A percentile compares a stretch with the other conserved stretches of the same genome.
Evolutionary conservation across 495 filamentous ascomycete species (phyloP).

Genomic region (Aspergillus hancockii): DNA sequence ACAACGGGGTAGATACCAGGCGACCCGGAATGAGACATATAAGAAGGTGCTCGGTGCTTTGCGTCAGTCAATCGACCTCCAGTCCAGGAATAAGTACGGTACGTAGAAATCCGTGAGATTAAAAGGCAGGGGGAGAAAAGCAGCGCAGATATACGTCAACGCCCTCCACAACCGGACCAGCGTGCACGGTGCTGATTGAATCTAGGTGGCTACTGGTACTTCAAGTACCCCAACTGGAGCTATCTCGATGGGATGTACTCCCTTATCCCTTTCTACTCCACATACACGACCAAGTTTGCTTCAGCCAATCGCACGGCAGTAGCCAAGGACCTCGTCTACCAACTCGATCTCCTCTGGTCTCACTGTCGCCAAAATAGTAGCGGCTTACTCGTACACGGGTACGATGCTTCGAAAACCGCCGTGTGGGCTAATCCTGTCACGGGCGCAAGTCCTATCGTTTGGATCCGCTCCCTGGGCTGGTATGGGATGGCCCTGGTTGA

Average conservation of each 20-base stretch:
- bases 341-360: slow-evolving; percentile 53
- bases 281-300: slow-evolving; percentile 47
- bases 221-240: slow-evolving; percentile 56
- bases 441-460: slow-evolving; percentile 56
- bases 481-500: slow-evolving; percentile 60
- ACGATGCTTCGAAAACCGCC: slow-evolving; percentile 53
- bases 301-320: slow-evolving; percentile 34
- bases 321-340: slow-evolving; percentile 48
- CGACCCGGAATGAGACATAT: slow-evolving; percentile 35
- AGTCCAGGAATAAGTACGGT: slow-evolving; percentile 43
- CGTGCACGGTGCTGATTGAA: neutral
- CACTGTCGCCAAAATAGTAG: slow-evolving; percentile 49
- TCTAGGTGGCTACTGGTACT: slow-evolving; percentile 56
- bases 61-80: slow-evolving; percentile 45
- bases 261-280: slow-evolving; percentile 49
- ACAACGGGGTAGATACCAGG: slow-evolving; percentile 24
- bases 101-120: neutral
- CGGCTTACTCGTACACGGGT: slow-evolving; percentile 57
- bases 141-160: neutral
- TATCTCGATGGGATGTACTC: slow-evolving; percentile 60
- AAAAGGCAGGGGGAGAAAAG: neutral
- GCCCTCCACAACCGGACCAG: neutral
- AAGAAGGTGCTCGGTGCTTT: slow-evolving; percentile 44
- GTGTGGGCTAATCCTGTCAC: slow-evolving; percentile 58
- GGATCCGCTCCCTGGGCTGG: slow-evolving; percentile 61